Percentiles rank a stretch among this genome's conserved stretches.
Evolutionary conservation across 2,329 filamentous ascomycete genomes (phyloP).

Genomic region (Colletotrichum sp.): DNA sequence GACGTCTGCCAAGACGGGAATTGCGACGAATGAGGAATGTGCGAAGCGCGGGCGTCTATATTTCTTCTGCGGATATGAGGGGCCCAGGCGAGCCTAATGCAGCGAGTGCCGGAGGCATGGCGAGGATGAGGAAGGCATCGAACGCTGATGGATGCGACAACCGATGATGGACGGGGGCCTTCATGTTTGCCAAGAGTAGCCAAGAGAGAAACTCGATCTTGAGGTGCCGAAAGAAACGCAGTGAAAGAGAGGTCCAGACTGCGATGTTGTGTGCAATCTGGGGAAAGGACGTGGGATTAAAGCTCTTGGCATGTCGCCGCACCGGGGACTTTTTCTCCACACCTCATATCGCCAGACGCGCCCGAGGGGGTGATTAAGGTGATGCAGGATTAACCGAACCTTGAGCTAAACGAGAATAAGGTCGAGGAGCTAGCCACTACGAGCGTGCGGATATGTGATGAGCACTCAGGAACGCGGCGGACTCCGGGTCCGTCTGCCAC

Average conservation of each 20-base stretch:
- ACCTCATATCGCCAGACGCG: background rate
- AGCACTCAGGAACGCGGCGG: background rate
- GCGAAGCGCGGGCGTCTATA: background rate
- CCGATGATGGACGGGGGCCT: background rate
- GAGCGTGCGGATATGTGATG: background rate
- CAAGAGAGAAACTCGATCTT: background rate
- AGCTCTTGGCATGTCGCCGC: slow-evolving; percentile 9
- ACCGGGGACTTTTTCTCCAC: background rate
- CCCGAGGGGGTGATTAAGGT: background rate
- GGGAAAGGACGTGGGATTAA: slow-evolving; percentile 8
- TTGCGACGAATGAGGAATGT: slow-evolving; percentile 4
- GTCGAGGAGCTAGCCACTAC: background rate
- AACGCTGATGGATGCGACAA: background rate
- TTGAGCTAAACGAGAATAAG: background rate
- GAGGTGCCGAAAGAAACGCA: background rate
- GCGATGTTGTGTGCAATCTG: background rate
- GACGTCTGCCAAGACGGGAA: background rate
- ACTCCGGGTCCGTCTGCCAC: background rate
- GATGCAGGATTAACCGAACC: background rate
- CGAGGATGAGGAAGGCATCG: background rate
- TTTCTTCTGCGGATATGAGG: background rate
- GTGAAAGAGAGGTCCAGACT: background rate
- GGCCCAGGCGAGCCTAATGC: background rate
- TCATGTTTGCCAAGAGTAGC: background rate
- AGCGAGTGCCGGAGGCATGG: background rate